Evolutionary conservation across 2,329 filamentous ascomycete species (phyloP), one percentile per base, ranked within the genome.

Genomic region (Xylariaceae sp.): DNA sequence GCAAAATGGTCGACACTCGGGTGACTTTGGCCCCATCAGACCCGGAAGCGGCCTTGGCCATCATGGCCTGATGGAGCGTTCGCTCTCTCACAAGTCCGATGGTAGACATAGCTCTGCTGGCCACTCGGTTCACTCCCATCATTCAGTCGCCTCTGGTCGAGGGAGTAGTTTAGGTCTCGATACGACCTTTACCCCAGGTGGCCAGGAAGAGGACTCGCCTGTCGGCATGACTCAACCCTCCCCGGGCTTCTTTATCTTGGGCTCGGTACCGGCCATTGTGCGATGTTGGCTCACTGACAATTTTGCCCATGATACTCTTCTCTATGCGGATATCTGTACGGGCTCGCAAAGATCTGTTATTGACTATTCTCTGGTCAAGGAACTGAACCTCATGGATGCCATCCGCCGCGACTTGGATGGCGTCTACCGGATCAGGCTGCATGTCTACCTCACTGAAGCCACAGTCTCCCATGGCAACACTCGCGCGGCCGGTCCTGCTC

Each of bases 61-160:
- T 23, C 78, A 85, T 54, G 74, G 78, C 26, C 78, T 95, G 77
- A 92, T 84, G 59, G 92, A 98, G 61, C 79, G 92, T 12, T 85
- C 88, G 1, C 73, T 87, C 12, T 98, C 92, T 9, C 88, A 96
- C 68, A 94, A 94, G 55, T 96, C 92, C 1, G 90, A 98, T 55
- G 92, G 92, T 22, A 75, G 90, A 41, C 87, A 94, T 53, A 96
- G 90, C 58, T 96, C 89, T 7, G 80, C 87, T n/a, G 87, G 87
- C 4, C 83, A 90, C 47, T 92, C 80, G 6, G 75, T 80, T 13
- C 78, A 83, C 43, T 75, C 77, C 1, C 65, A 73, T 46, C 75
- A 80, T 56, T 94, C 87, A 7, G 75, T 78, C 36, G 76, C 78
- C 11, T 87, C 83, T 27, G 84, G 83, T 18, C 77, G 88, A 29